Conservation (phyloP, 2,329 filamentous ascomycete genomes). For the Diaporthe citrichinensis region DNA sequence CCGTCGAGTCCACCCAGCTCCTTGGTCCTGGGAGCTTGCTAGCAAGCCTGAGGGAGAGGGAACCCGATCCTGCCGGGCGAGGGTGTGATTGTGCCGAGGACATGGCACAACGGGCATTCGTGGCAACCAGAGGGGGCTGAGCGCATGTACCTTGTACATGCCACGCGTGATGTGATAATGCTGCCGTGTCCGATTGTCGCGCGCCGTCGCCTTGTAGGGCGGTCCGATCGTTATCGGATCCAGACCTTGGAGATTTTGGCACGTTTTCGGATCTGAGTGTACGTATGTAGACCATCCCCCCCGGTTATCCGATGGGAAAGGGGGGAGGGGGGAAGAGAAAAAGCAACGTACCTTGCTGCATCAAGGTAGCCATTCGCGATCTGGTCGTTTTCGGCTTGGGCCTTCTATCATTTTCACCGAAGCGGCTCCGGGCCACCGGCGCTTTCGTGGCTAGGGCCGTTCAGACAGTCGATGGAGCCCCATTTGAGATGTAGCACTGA, state of each 20-base stretch:
- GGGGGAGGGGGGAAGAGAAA: not conserved
- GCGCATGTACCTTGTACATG: constrained; percentile 15
- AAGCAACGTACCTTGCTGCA: constrained; percentile 12
- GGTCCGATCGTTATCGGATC: constrained; percentile 31
- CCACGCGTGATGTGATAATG: not conserved
- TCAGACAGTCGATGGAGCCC: not conserved
- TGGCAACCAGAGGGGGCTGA: not conserved
- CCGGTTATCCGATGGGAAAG: constrained; percentile 9
- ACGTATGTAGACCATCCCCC: not conserved
- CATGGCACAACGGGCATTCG: not conserved
- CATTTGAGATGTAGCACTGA: not conserved
- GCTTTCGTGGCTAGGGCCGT: not conserved
- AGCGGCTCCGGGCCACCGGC: constrained; percentile 10
- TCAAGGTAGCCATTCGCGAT: constrained; percentile 20
- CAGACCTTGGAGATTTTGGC: constrained; percentile 25
- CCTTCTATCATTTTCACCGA: constrained; percentile 9
- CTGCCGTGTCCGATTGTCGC: constrained; percentile 2
- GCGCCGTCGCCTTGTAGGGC: constrained; percentile 23
- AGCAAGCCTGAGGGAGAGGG: not conserved
- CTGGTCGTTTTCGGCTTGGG: constrained; percentile 24
- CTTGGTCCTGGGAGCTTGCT: constrained; percentile 27
- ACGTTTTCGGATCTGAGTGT: constrained; percentile 15
- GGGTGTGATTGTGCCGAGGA: not conserved
- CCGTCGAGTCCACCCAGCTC: constrained; percentile 25
- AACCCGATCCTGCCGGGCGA: not conserved